Evolutionary conservation across 768 basidiomycete genomes (phyloP).

Genomic region (Lentinus brumalis): DNA sequence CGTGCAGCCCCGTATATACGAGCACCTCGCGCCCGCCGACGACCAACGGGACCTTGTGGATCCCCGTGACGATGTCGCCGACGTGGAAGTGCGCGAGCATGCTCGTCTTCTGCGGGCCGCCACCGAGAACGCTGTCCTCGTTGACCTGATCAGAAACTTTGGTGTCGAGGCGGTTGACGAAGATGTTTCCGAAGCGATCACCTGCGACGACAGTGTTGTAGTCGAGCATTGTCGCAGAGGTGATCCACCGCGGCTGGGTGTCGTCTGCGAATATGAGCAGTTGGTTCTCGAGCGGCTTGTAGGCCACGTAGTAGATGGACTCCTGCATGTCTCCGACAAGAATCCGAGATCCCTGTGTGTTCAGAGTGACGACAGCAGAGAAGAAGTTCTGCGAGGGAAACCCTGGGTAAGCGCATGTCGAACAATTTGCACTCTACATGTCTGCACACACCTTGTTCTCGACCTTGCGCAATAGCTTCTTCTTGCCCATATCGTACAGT

Average conservation of each 20-base stretch:
- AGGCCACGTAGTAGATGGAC: conserved; percentile 85
- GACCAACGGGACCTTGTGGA: conserved; percentile 89
- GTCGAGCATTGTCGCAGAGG: conserved; percentile 89
- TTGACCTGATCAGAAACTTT: conserved; percentile 91
- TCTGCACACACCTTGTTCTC: conserved; percentile 82
- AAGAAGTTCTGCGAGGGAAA: conserved; percentile 63
- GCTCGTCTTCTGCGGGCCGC: conserved; percentile 93
- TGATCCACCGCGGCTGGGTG: conserved; percentile 88
- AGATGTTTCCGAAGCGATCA: conserved; percentile 96
- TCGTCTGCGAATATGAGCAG: conserved; percentile 96
- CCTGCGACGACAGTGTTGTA: conserved; percentile 93
- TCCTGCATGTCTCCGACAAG: conserved; percentile 98
- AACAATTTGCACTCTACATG: neutral
- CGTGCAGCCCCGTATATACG: conserved; percentile 91
- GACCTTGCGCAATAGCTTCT: conserved; percentile 92
- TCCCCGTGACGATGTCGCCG: conserved; percentile 90
- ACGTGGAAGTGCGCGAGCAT: conserved; percentile 90
- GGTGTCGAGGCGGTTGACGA: conserved; percentile 86
- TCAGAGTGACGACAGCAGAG: conserved; percentile 84
- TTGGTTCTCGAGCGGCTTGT: conserved; percentile 93
- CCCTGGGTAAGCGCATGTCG: neutral
- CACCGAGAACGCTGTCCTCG: conserved; percentile 91
- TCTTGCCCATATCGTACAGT: conserved; percentile 97
- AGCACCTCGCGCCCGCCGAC: conserved; percentile 96
- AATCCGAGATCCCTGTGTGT: conserved; percentile 93